These are phyloP conservation scores for Aspergillus novofumigatus DNA, from an alignment of 2,329 filamentous ascomycete genomes.

Conservation along the genomic window DNA sequence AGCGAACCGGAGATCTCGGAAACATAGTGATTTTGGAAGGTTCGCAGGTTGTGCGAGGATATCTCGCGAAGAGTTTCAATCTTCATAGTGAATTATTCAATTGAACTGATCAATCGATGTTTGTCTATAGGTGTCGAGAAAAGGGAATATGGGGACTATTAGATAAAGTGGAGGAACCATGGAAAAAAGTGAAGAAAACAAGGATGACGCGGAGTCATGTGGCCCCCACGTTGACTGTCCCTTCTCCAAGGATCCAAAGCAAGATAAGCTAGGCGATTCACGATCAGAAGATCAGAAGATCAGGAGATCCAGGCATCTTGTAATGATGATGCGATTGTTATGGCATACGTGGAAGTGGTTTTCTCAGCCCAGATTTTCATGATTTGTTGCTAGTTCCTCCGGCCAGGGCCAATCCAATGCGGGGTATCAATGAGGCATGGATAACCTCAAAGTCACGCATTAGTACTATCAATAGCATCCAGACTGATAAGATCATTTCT, in stretches of 20 bases:
- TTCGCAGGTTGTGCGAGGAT: conserved; percentile 50
- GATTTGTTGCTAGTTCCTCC: not conserved
- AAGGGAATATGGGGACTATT: not conserved
- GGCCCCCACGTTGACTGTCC: not conserved
- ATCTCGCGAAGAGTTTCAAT: conserved; percentile 25
- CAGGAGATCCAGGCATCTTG: not conserved
- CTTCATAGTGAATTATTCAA: conserved; percentile 16
- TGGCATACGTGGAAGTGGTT: not conserved
- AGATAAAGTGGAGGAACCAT: not conserved
- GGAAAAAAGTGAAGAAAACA: not conserved
- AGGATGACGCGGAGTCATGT: not conserved
- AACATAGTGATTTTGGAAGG: conserved; percentile 54
- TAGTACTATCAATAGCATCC: too few species aligned
- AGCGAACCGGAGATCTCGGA: conserved; percentile 83
- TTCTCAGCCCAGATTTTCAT: not conserved
- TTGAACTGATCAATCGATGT: not conserved
- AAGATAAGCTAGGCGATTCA: not conserved
- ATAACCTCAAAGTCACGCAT: not conserved
- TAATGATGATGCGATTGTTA: not conserved
- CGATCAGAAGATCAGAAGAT: not conserved
- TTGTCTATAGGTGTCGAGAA: not conserved
- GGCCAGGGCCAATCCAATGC: not conserved
- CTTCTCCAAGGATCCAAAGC: not conserved
- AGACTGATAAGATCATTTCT: too few species aligned
- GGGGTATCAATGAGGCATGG: not conserved